Conservation (phyloP, 1,284 basidiomycete species). For the Meira miltonrushii region DNA sequence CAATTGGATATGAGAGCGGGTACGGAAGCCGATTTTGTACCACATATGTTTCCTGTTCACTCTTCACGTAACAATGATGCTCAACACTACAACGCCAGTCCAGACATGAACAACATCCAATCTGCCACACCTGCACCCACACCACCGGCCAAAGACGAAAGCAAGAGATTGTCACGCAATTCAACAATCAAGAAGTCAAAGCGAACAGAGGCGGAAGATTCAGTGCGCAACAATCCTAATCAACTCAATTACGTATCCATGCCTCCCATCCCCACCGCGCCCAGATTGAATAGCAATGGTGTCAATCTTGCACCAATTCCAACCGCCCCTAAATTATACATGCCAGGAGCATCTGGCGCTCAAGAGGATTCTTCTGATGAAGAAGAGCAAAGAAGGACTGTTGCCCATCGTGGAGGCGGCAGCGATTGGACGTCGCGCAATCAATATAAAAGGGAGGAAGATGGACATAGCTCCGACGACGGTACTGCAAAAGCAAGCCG, state of each 20-base stretch:
- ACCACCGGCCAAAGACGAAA: slow-evolving; percentile 13
- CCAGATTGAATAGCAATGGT: slow-evolving; percentile 20
- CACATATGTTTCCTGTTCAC: slow-evolving; percentile 6
- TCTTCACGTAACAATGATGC: slow-evolving; percentile 7
- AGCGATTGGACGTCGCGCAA: slow-evolving; percentile 9
- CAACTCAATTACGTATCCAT: slow-evolving; percentile 8
- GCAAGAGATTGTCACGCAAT: neutral
- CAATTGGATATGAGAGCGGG: neutral
- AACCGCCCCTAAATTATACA: slow-evolving; percentile 18
- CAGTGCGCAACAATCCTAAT: neutral
- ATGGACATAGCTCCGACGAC: slow-evolving; percentile 11
- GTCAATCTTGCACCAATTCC: slow-evolving; percentile 28
- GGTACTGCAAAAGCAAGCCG: slow-evolving; percentile 15
- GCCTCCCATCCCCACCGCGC: slow-evolving; percentile 14
- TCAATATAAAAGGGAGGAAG: neutral
- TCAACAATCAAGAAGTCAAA: neutral
- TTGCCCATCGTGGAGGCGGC: slow-evolving; percentile 11
- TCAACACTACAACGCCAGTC: neutral
- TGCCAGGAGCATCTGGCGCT: slow-evolving; percentile 11
- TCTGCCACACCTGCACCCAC: slow-evolving; percentile 8
- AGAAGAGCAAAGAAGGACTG: slow-evolving; percentile 10
- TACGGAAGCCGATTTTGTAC: neutral
- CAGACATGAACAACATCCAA: slow-evolving; percentile 4
- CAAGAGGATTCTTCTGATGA: slow-evolving; percentile 6
- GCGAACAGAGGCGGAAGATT: neutral